Base-by-base conservation (phyloP, 148 eudicot genomes). In the Chenopodium berlandieri region DNA sequence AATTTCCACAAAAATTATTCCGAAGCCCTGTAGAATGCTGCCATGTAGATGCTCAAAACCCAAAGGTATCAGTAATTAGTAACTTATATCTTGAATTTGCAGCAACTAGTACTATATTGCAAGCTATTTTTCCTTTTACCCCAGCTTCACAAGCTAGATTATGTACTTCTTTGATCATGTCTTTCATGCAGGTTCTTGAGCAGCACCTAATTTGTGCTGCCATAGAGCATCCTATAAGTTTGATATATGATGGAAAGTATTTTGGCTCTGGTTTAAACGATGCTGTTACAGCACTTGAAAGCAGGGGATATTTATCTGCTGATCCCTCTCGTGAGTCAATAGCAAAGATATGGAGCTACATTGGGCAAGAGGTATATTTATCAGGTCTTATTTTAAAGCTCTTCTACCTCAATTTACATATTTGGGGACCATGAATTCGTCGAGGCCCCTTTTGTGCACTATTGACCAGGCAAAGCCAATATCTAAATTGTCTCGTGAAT, bases 151-250 rank as follows among this genome's bases (percentile, higher is more conserved):
- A n/a, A 64, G 63, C 47, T 71, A 72, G 7, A 65, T 66, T 46
- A 52, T 10, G 32, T 67, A 58, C 23, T 65, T 75, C 34, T 48
- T 73, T 60, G 12, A 22, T 31, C 11, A 70, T 68, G 67, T 56
- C 69, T 46, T 71, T 31, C 71, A 60, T 88, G 65, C 82, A 95
- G 98, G 92, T 94, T 87, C 92, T 96, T 87, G 90, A 92, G 83
- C 98, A 96, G 82, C 98, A 96, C 82, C 87, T 96, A 78, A 73
- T 85, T 3, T 94, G 97, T 90, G 95, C 99, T 86, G 94, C 97
- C 80, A 79, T 85, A 64, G 99, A 96, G 86, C 95, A 87, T 73
- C 97, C 99, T 3, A 69, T 94, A 84, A 91, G 97, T 82, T 89
- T 91, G 86, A 85, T 89, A 71, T 86, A 94, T 75, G 99, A 96